These are phyloP conservation scores for Pyracantha coccinea DNA, from an alignment of 331 rosid genomes.

Conservation along the genomic window DNA sequence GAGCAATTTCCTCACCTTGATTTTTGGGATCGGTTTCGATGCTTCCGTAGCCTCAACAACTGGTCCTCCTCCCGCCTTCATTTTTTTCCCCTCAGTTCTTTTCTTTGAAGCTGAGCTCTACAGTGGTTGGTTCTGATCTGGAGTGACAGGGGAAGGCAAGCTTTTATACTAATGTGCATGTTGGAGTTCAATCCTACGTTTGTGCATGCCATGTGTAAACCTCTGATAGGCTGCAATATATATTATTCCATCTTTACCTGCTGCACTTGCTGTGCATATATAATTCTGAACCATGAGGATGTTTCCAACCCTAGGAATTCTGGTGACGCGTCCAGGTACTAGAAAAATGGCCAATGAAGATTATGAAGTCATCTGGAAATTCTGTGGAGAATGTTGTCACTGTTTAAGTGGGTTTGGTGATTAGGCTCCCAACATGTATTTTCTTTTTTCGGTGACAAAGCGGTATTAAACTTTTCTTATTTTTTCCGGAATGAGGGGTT, in stretches of 20 bases:
- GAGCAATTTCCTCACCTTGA: constrained; percentile 35
- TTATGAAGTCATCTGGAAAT: constrained; percentile 2
- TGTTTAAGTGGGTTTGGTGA: constrained; percentile 12
- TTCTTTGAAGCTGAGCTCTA: not conserved
- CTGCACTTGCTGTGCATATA: constrained; percentile 13
- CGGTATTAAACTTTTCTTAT: too few species aligned
- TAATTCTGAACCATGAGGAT: not conserved
- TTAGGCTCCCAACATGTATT: not conserved
- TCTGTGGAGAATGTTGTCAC: not conserved
- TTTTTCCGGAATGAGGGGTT: too few species aligned
- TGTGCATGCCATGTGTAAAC: constrained; percentile 14
- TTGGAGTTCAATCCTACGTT: not conserved
- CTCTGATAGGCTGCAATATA: not conserved
- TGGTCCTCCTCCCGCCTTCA: constrained; percentile 29
- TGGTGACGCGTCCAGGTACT: not conserved
- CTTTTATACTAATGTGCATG: not conserved
- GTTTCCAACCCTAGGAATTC: constrained; percentile 18
- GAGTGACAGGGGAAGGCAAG: not conserved
- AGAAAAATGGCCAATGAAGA: not conserved
- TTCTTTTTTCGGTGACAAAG: not conserved
- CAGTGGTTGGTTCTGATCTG: not conserved
- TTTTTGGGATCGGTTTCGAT: constrained; percentile 8
- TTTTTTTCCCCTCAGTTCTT: constrained; percentile 3
- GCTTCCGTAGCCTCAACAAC: constrained; percentile 29
- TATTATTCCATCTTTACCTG: constrained; percentile 30